Evolutionary conservation across 2,329 filamentous ascomycete species (phyloP).

Genomic region (Clonostachys chloroleuca): DNA sequence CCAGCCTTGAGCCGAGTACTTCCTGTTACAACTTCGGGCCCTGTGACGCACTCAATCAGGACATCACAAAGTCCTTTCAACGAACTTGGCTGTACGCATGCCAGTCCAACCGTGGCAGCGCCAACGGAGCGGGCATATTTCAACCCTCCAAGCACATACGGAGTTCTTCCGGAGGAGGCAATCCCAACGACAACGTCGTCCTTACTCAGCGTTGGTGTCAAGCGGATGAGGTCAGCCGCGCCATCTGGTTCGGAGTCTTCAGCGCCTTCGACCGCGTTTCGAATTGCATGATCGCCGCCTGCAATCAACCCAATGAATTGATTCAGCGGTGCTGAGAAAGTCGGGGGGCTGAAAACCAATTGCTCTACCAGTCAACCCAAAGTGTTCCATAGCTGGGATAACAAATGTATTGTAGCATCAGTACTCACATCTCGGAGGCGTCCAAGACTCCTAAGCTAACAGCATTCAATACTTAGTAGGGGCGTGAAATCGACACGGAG

Average conservation of each 20-base stretch:
- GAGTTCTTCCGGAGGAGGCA: slow-evolving; percentile 9
- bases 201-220: slow-evolving; percentile 2
- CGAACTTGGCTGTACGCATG: slow-evolving; percentile 19
- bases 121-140: slow-evolving; percentile 24
- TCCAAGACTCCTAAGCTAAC: slow-evolving; percentile 4
- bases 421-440: slow-evolving; percentile 6
- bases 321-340: slow-evolving; percentile 8
- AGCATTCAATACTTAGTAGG: too few species aligned
- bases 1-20: slow-evolving; percentile 40
- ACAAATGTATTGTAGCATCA: not conserved
- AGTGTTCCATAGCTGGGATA: not conserved
- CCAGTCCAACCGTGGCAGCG: slow-evolving; percentile 28
- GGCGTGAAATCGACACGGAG: too few species aligned
- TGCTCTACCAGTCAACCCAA: not conserved
- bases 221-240: slow-evolving; percentile 2
- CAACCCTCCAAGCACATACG: slow-evolving; percentile 8
- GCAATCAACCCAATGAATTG: slow-evolving; percentile 7
- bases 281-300: slow-evolving; percentile 7
- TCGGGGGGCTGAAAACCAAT: slow-evolving; percentile 3
- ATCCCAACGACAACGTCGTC: slow-evolving; percentile 9
- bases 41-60: slow-evolving; percentile 30
- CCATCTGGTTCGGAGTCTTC: slow-evolving; percentile 7
- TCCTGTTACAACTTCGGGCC: slow-evolving; percentile 36
- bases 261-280: slow-evolving; percentile 9
- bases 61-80: slow-evolving; percentile 8